phyloP scores from a whole-genome alignment of 352 stramenopile genomes.

The Globisporangium cederbergense region DNA sequence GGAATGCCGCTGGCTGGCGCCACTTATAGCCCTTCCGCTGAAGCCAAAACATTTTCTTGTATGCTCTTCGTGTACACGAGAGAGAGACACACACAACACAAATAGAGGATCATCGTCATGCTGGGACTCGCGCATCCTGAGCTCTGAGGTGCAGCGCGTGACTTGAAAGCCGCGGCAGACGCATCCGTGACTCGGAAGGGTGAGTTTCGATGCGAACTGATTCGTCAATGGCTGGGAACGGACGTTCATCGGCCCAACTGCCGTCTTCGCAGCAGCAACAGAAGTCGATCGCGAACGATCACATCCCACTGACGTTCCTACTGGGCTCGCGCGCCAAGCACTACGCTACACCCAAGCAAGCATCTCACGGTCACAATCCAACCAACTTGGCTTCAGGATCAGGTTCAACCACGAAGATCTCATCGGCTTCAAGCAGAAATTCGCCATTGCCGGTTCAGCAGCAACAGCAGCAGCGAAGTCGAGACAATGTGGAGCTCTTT shows the following conservation, averaged over 20 bases:
- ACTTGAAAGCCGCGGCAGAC: not conserved
- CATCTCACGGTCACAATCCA: not conserved
- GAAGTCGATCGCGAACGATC: constrained; percentile 31
- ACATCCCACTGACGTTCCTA: constrained; percentile 69
- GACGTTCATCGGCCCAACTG: not conserved
- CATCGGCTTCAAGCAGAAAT: not conserved
- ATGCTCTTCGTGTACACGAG: not conserved
- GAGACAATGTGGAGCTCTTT: constrained; percentile 11
- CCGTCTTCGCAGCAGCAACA: not conserved
- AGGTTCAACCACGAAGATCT: not conserved
- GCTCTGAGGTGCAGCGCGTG: not conserved
- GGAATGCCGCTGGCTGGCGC: not conserved
- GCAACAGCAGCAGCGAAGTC: not conserved
- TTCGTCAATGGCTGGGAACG: not conserved
- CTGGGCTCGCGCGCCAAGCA: constrained; percentile 41
- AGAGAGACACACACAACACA: not conserved
- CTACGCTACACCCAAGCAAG: constrained; percentile 25
- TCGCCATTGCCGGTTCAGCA: not conserved
- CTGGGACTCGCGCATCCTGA: not conserved
- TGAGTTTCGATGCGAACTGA: not conserved
- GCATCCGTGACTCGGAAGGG: not conserved
- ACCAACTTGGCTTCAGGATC: not conserved
- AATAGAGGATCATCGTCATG: not conserved
- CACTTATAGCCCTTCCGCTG: no score
- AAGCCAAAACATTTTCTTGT: no score